Conservation (phyloP, 2,329 filamentous ascomycete genomes). For the Aspergillus clavatus region DNA sequence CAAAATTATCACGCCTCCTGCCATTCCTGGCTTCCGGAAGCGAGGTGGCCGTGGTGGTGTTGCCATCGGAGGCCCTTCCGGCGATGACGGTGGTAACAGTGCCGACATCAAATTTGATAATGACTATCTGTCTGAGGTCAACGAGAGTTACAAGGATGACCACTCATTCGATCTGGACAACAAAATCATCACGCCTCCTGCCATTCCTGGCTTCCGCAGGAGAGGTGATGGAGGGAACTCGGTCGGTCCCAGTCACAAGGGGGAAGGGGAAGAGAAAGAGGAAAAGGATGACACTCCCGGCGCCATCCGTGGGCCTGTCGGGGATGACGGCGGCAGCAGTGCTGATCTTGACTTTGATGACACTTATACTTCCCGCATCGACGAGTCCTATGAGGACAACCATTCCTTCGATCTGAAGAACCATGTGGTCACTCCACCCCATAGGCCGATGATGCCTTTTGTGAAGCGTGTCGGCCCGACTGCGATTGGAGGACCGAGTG, state of each 20-base stretch:
- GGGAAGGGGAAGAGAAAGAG: neutral
- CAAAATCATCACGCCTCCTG: slow-evolving; percentile 13
- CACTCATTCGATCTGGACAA: slow-evolving; percentile 16
- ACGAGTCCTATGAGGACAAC: slow-evolving; percentile 2
- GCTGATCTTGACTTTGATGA: neutral
- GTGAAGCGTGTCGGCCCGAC: neutral
- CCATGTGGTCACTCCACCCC: neutral
- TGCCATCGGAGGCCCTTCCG: slow-evolving; percentile 15
- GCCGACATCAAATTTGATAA: slow-evolving; percentile 7
- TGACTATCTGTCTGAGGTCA: slow-evolving; percentile 7
- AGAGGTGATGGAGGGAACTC: neutral
- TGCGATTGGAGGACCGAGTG: slow-evolving; percentile 13
- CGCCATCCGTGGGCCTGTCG: slow-evolving; percentile 1
- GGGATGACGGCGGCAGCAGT: slow-evolving; percentile 5
- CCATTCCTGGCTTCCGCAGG: neutral
- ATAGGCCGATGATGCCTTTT: neutral
- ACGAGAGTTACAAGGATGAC: slow-evolving; percentile 20
- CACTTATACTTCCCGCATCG: neutral
- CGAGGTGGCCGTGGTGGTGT: slow-evolving; percentile 5
- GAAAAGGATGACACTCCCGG: neutral
- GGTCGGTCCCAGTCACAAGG: neutral
- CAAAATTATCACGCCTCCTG: slow-evolving; percentile 13
- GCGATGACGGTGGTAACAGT: slow-evolving; percentile 14
- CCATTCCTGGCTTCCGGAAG: neutral
- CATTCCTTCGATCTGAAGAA: slow-evolving; percentile 5